phyloP scores from a whole-genome alignment of 2,329 filamentous ascomycete genomes.

The Arthrobotrys iridis region DNA sequence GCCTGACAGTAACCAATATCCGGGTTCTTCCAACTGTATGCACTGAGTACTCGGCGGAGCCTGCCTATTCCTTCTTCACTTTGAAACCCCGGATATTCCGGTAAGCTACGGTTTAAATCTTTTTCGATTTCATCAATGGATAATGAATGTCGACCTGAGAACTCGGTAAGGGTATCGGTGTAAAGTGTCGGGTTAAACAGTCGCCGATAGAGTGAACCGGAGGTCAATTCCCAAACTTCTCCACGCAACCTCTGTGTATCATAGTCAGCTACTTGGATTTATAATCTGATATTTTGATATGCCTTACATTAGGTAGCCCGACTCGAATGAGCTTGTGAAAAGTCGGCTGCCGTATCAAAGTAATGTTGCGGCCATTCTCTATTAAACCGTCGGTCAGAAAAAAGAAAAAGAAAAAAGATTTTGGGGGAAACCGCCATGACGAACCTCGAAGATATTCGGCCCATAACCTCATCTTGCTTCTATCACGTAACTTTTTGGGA shows the following conservation, averaged over 20 bases:
- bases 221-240: slow-evolving; percentile 95
- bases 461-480: slow-evolving; percentile 98
- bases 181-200: slow-evolving; percentile 87
- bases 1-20: slow-evolving; percentile 98
- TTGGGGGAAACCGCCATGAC: slow-evolving; percentile 14
- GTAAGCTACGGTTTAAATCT: slow-evolving; percentile 92
- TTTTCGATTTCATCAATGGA: slow-evolving; percentile 99
- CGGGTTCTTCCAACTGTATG: slow-evolving; percentile 95
- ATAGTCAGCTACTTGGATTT: neutral
- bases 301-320: slow-evolving; percentile 78
- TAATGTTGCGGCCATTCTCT: slow-evolving; percentile 94
- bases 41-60: slow-evolving; percentile 87
- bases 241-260: slow-evolving; percentile 74
- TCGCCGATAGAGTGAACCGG: slow-evolving; percentile 86
- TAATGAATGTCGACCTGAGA: slow-evolving; percentile 84
- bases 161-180: slow-evolving; percentile 82
- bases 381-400: neutral
- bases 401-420: too few species aligned
- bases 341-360: slow-evolving; percentile 90
- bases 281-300: neutral
- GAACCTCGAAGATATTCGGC: slow-evolving; percentile 83
- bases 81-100: slow-evolving; percentile 97
- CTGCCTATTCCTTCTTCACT: slow-evolving; percentile 93
- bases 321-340: slow-evolving; percentile 98
- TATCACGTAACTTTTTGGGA: slow-evolving; percentile 88